Evolutionary conservation across 108 stramenopile species (phyloP), one percentile per base, ranked within the genome.

Genomic region (Skeletonema menzelii): DNA sequence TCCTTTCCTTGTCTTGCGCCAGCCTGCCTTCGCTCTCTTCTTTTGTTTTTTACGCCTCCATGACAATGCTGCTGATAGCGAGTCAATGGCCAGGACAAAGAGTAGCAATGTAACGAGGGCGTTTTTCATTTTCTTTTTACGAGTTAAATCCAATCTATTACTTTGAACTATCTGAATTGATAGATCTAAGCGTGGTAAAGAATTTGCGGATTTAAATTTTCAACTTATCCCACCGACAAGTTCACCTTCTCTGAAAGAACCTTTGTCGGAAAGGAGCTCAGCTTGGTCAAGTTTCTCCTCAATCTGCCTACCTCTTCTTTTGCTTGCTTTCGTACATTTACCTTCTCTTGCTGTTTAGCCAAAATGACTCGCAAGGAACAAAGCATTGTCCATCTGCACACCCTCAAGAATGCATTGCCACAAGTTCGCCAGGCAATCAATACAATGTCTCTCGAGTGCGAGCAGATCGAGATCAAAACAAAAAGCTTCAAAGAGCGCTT

Each of bases 21-120:
- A 77, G 0, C 76, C 76, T 32, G 63, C 47, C 63, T 63, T 69
- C n/a, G 75, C 58, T 8, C 62, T 27, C 59, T 66, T 69, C 60
- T 63, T 63, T 56, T 70, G 59, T 10, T 53, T 35, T 59, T 42
- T 13, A 40, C 19, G 44, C 8, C 49, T 22, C 49, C 49, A 53
- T 10, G 49, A 53, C 49, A 53, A 53, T 53, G 49, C 49, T 53
- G 49, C 49, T 22, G 20, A 53, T 2, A 24, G 22, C n/a, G 49
- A 8, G 22, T 53, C 49, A 53, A 53, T 53, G 7, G 49, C 19
- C 7, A 22, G 8, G 22, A 7, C 49, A 22, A 53, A 7, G 20
- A 53, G 1, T 10, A 53, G 49, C 15, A 47, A 3, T 53, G 22
- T 22, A 22, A 53, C 24, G 22, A 32, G n/a, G n/a, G 12, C 17